Conservation (phyloP, 2,329 filamentous ascomycete species). For the Aspergillus tubingensis region DNA sequence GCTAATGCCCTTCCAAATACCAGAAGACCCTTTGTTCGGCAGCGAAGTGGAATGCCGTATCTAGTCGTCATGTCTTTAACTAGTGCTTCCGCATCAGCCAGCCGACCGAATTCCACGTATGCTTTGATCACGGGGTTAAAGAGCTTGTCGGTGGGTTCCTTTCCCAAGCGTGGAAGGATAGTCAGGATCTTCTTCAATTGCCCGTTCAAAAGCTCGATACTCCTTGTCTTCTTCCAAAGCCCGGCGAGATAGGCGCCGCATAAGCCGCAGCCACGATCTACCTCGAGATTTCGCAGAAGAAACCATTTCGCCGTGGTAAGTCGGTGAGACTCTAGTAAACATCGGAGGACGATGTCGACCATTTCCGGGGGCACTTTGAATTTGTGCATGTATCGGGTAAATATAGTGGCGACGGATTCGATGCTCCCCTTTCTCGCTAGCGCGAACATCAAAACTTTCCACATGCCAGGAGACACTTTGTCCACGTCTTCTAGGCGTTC, state of each 20-base stretch:
- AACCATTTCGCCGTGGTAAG: constrained; percentile 41
- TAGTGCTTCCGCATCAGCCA: constrained; percentile 38
- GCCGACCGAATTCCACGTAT: constrained; percentile 40
- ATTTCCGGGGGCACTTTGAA: constrained; percentile 35
- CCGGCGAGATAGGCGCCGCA: constrained; percentile 40
- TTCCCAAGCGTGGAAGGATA: constrained; percentile 31
- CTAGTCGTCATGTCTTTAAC: constrained; percentile 37
- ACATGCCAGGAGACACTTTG: constrained; percentile 35
- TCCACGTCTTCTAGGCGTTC: constrained; percentile 36
- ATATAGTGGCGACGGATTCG: constrained; percentile 41
- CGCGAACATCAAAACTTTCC: constrained; percentile 40
- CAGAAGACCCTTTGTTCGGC: constrained; percentile 41
- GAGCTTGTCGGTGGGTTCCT: constrained; percentile 39
- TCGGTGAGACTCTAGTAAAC: constrained; percentile 41
- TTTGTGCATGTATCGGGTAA: constrained; percentile 28
- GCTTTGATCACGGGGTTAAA: constrained; percentile 45
- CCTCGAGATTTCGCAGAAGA: constrained; percentile 33
- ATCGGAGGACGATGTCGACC: constrained; percentile 39
- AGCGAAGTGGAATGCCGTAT: constrained; percentile 33
- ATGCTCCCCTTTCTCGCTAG: constrained; percentile 38
- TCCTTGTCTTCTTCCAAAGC: constrained; percentile 44
- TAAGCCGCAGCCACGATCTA: constrained; percentile 38
- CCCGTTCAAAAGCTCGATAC: constrained; percentile 36
- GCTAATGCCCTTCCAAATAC: constrained; percentile 38
- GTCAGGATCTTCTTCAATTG: constrained; percentile 35